Conservation (phyloP, 768 basidiomycete species). For the Boletus vermiculosoides region DNA sequence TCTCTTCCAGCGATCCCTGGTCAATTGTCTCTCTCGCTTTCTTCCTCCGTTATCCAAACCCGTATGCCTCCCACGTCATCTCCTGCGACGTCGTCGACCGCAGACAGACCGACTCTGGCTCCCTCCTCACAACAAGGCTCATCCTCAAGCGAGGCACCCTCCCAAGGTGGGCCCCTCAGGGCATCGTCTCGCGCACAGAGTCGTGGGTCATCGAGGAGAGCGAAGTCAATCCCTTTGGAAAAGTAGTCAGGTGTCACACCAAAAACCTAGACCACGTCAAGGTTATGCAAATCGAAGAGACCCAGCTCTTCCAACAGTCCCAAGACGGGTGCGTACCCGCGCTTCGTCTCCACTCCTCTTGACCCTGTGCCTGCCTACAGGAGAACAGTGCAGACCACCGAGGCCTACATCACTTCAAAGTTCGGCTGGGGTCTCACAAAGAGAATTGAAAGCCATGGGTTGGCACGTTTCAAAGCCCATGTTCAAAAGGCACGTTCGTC, state of each 20-base stretch:
- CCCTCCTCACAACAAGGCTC: constrained; percentile 82
- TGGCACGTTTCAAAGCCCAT: constrained; percentile 83
- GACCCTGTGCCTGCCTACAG: constrained; percentile 35
- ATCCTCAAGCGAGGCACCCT: constrained; percentile 91
- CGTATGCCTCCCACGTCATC: constrained; percentile 88
- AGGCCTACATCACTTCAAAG: constrained; percentile 82
- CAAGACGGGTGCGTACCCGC: constrained; percentile 58
- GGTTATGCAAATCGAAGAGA: constrained; percentile 90
- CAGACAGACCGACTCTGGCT: constrained; percentile 65
- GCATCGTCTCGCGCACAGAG: constrained; percentile 81
- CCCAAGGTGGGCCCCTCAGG: constrained; percentile 87
- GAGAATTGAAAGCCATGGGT: constrained; percentile 81
- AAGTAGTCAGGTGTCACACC: constrained; percentile 74
- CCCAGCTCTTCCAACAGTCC: constrained; percentile 65
- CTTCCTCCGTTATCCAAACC: constrained; percentile 95
- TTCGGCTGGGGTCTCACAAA: constrained; percentile 91
- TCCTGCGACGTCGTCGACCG: constrained; percentile 96
- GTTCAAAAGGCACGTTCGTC: constrained; percentile 65
- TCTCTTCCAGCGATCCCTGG: constrained; percentile 76
- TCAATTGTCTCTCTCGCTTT: constrained; percentile 90
- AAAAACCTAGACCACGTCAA: constrained; percentile 93
- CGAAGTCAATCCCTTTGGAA: constrained; percentile 83
- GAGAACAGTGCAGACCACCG: constrained; percentile 81
- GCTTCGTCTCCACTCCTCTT: not conserved
- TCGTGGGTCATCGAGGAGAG: constrained; percentile 96